These are phyloP conservation scores for Penicillium nucicola DNA, from an alignment of 495 filamentous ascomycete species.

Conservation along the genomic window DNA sequence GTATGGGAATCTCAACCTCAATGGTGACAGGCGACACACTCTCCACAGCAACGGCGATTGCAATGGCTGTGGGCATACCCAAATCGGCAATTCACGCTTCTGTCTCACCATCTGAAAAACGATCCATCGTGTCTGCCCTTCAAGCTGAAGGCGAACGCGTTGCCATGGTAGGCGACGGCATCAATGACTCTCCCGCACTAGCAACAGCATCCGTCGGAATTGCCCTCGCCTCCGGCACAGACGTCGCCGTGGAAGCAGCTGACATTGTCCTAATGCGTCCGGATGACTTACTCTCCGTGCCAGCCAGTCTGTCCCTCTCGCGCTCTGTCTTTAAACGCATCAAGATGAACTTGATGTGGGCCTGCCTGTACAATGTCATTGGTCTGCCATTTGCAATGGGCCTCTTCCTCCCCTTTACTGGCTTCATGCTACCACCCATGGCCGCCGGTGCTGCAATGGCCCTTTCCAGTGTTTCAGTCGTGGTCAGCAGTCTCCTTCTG, in stretches of 20 bases:
- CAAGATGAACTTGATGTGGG: conserved; percentile 89
- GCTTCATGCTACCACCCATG: conserved; percentile 87
- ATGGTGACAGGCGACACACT: conserved; percentile 93
- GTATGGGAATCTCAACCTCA: conserved; percentile 79
- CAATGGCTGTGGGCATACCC: conserved; percentile 77
- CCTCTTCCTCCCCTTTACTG: conserved; percentile 81
- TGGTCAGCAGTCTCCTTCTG: conserved; percentile 75
- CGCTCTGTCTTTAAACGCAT: conserved; percentile 87
- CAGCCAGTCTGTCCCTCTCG: conserved; percentile 78
- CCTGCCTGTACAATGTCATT: conserved; percentile 87
- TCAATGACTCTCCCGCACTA: conserved; percentile 96
- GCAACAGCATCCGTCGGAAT: conserved; percentile 92
- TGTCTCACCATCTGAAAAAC: conserved; percentile 84
- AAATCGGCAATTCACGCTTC: conserved; percentile 71
- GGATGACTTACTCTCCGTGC: conserved; percentile 86
- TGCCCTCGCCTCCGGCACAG: conserved; percentile 85
- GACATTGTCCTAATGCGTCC: conserved; percentile 94
- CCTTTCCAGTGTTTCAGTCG: conserved; percentile 82
- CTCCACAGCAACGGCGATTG: conserved; percentile 77
- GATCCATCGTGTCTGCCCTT: conserved; percentile 72
- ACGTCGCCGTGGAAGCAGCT: conserved; percentile 97
- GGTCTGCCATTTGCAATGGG: conserved; percentile 98
- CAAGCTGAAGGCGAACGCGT: conserved; percentile 71
- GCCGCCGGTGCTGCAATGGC: conserved; percentile 96
- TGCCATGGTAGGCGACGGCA: conserved; percentile 97